Evolutionary conservation across 768 basidiomycete genomes (phyloP).

Genomic region (Podaxis pistillaris): DNA sequence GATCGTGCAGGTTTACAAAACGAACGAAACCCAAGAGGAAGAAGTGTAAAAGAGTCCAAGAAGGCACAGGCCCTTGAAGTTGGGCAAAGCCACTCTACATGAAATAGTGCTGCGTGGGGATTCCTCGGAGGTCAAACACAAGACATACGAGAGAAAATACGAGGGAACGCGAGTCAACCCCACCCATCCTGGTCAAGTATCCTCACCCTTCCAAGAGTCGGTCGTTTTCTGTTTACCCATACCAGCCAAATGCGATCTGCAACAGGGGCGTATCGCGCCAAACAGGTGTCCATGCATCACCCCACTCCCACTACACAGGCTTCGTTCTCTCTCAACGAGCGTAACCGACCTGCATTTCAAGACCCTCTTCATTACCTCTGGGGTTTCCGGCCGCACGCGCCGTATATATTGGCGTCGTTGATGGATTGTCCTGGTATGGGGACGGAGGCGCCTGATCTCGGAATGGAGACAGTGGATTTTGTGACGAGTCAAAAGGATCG

Average conservation of each 20-base stretch:
- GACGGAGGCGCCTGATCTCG: conserved; percentile 28
- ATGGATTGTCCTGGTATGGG: conserved; percentile 23
- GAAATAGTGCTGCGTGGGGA: conserved; percentile 1
- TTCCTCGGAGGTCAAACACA: not conserved
- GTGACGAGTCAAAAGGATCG: conserved; percentile 6
- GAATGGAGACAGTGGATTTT: conserved; percentile 25
- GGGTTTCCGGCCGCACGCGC: conserved; percentile 18
- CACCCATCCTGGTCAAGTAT: conserved; percentile 5
- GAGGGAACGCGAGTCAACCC: not conserved
- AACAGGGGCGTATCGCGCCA: not conserved
- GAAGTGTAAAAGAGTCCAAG: conserved; percentile 1
- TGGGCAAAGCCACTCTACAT: not conserved
- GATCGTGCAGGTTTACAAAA: conserved; percentile 6
- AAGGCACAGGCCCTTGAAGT: conserved; percentile 3
- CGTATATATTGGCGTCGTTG: conserved; percentile 23
- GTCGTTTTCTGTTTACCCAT: not conserved
- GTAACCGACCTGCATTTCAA: conserved; percentile 38
- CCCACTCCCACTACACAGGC: not conserved
- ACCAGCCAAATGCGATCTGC: not conserved
- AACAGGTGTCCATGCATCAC: not conserved
- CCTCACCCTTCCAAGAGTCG: not conserved
- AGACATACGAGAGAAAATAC: not conserved
- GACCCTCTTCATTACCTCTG: conserved; percentile 27
- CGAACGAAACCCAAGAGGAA: not conserved
- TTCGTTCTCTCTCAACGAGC: conserved; percentile 23